Conservation (phyloP, 2,329 filamentous ascomycete genomes). For the Trichoderma semiorbis region DNA sequence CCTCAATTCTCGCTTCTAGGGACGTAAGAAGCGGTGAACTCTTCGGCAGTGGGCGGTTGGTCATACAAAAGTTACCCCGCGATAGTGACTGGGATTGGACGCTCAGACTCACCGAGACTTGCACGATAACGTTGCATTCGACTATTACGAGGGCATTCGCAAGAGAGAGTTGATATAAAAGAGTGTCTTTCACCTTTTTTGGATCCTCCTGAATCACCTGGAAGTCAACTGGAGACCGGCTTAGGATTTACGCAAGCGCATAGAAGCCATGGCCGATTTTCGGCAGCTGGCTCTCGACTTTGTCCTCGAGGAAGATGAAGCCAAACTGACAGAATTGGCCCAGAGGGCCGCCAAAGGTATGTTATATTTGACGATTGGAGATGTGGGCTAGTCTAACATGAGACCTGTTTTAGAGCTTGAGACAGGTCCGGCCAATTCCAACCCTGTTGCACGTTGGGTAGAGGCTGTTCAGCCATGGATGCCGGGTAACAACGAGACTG, state of each 20-base stretch:
- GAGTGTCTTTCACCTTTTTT: not conserved
- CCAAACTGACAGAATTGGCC: conserved; percentile 39
- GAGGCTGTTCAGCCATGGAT: conserved; percentile 55
- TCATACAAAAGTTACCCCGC: conserved; percentile 4
- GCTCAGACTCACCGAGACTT: not conserved
- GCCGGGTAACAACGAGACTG: conserved; percentile 39
- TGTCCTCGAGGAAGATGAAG: conserved; percentile 49
- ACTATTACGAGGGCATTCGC: not conserved
- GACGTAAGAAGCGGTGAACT: not conserved
- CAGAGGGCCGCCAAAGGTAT: conserved; percentile 45
- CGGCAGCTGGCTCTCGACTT: conserved; percentile 52
- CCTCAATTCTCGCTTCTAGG: not conserved
- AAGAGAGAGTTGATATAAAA: not conserved
- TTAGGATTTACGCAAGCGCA: not conserved
- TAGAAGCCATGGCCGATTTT: conserved; percentile 45
- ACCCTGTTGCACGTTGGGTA: conserved; percentile 52
- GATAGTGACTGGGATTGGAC: not conserved
- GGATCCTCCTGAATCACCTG: not conserved
- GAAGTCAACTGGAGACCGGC: not conserved
- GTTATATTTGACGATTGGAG: not conserved
- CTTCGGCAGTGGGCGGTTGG: not conserved
- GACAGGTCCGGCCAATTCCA: conserved; percentile 40
- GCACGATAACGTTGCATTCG: not conserved
- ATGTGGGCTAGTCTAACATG: not conserved
- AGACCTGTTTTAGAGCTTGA: conserved; percentile 40